Evolutionary conservation across 768 basidiomycete genomes (phyloP), one percentile per base, ranked within the genome.

Genomic region (Hypsizygus marmoreus): DNA sequence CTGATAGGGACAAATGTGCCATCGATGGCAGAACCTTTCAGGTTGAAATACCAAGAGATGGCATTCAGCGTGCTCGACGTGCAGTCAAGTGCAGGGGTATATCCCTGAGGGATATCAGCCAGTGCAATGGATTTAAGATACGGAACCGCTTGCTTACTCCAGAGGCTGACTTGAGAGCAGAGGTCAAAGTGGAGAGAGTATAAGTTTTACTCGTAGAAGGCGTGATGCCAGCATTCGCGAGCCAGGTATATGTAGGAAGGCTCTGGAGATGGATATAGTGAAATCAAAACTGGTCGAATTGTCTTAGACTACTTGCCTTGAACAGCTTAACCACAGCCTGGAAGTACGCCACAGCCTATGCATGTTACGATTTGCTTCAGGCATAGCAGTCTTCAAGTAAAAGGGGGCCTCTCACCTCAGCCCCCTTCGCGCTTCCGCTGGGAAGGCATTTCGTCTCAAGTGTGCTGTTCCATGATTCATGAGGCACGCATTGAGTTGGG

Each of bases 201-300:
- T 81, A 82, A 0, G 86, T 87, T 53, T 66, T 59, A 49, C 64
- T 69, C 2, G 70, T 65, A n/a, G 75, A 76, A 10, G 91, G 91
- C 3, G 77, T 79, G 54, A 93, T 92, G 19, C 88, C 88, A n/a
- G 75, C 82, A 16, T 75, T 67, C 11, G 71, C 66, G 30, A 93
- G 81, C 80, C 80, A 90, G 12, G 77, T 71, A 62, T 81, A 90
- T 2, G 91, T 91, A 0, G 88, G 86, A 19, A 91, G 78, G 16
- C 28, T 49, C 58, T 59, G 30, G 26, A n/a, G n/a, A n/a, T n/a
- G n/a, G n/a, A n/a, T n/a, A n/a, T n/a, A n/a, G n/a, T n/a, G n/a
- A n/a, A n/a, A n/a, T n/a, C n/a, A n/a, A n/a, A n/a, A n/a, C n/a
- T n/a, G n/a, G n/a, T n/a, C n/a, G 65, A n/a, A 73, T 52, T 65